Evolutionary conservation across 2,329 filamentous ascomycete genomes (phyloP), one percentile per base, ranked within the genome.

Genomic region (Atkinsonella texensis): DNA sequence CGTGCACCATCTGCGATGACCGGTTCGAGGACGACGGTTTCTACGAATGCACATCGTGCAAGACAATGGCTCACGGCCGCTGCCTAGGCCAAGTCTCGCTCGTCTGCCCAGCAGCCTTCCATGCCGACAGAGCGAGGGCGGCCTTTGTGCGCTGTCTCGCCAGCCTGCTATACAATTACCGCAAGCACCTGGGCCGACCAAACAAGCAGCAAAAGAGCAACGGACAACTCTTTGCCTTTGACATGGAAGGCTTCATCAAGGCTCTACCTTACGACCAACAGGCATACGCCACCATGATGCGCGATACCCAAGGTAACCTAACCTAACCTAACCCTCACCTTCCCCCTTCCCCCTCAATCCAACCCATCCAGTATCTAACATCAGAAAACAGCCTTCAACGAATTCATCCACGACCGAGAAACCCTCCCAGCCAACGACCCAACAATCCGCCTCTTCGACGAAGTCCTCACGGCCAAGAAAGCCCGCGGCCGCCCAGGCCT

Each of bases 331-430:
- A 15, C 31, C 15, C 12, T 38, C 32, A 17, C 45, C 12, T n/a
- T 20, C n/a, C 31, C 18, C 15, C 40, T 35, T 23, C 18, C 41
- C 41, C 50, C 43, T 23, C 49, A 20, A 28, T 31, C 4, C 28
- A 8, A 28, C 28, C 28, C 28, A 28, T 28, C 28, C 28, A 28
- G 28, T 4, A 15, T 40, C 44, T 54, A 18, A 52, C 41, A 47
- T 44, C 17, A 28, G 4, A 28, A 28, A 28, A 56, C 50, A 65
- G 63, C 60, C 47, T 89, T 90, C 64, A 89, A 89, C 58, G 86
- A 91, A 65, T 93, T 93, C 65, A 86, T 93, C 55, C 85, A 91
- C 61, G 85, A 89, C 59, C 80, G 87, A 45, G 87, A 93, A 67
- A 81, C 74, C 20, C 79, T 76, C 8, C 72, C 80, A 2, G 67